A percentile compares a stretch with the other conserved stretches of the same genome.
Evolutionary conservation across 495 filamentous ascomycete species (phyloP).

Genomic region (Hypoxylon subgilvum): DNA sequence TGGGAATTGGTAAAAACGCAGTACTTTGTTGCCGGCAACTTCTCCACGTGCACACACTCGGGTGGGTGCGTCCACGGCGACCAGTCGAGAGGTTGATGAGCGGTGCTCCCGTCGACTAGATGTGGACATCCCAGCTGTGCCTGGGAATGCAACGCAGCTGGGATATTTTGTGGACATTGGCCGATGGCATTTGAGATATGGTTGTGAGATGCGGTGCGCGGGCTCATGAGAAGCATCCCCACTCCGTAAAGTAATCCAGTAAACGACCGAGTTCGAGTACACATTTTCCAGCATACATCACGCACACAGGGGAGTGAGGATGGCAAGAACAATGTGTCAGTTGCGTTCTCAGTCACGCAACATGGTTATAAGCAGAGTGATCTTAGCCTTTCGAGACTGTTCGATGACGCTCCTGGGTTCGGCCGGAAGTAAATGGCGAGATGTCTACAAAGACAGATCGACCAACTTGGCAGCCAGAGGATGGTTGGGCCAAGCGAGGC

Average conservation of each 20-base stretch:
- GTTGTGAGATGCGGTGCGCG: not conserved
- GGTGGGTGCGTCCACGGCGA: slow-evolving; percentile 49
- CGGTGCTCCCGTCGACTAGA: slow-evolving; percentile 27
- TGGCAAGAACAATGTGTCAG: no score
- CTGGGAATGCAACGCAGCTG: slow-evolving; percentile 19
- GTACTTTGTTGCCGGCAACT: slow-evolving; percentile 26
- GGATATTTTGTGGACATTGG: slow-evolving; percentile 20
- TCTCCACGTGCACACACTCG: slow-evolving; percentile 34
- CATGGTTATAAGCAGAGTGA: slow-evolving; percentile 16
- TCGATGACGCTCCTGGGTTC: slow-evolving; percentile 8
- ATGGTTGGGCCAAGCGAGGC: not conserved
- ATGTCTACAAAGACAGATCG: slow-evolving; percentile 10
- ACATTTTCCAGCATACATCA: slow-evolving; percentile 26
- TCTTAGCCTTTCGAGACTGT: slow-evolving; percentile 15
- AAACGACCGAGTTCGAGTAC: slow-evolving; percentile 2
- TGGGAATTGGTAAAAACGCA: slow-evolving; percentile 49
- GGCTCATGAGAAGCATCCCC: slow-evolving; percentile 1
- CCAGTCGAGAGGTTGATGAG: slow-evolving; percentile 31
- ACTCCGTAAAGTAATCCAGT: not conserved
- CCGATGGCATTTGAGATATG: slow-evolving; percentile 2
- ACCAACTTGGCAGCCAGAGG: not conserved
- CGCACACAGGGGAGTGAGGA: not conserved
- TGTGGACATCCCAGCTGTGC: slow-evolving; percentile 33
- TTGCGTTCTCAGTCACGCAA: not conserved
- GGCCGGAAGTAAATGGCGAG: slow-evolving; percentile 6